Percentiles rank a stretch among this genome's conserved stretches.
Evolutionary conservation across 352 stramenopile species (phyloP).

Genomic region (Blastocystis hominis): DNA sequence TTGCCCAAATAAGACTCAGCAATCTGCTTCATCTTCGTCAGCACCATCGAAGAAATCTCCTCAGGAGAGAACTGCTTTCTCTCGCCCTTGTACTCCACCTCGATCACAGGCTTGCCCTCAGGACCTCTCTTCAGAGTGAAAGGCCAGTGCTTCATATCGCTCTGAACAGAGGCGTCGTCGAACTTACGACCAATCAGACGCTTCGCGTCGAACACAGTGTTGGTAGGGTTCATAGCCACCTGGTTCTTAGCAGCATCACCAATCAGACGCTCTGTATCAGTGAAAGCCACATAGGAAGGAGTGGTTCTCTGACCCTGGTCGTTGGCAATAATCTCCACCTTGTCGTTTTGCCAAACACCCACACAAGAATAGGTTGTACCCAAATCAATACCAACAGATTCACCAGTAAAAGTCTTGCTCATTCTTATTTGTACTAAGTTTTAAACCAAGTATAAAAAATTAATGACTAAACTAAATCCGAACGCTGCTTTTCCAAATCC

Average conservation of each 20-base stretch:
- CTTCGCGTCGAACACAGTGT: constrained; percentile 53
- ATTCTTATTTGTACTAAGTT: too few species aligned
- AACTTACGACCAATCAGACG: constrained; percentile 53
- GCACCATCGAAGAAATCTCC: constrained; percentile 30
- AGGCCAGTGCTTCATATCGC: constrained; percentile 51
- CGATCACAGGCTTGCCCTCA: not conserved
- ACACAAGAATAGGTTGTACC: constrained; percentile 91
- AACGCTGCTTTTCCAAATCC: not conserved
- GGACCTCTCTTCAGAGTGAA: not conserved
- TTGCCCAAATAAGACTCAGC: not conserved
- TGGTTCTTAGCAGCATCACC: constrained; percentile 82
- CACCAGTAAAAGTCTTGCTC: constrained; percentile 65
- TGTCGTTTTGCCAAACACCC: constrained; percentile 90
- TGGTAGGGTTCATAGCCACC: not conserved
- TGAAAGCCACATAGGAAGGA: constrained; percentile 87
- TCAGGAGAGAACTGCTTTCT: constrained; percentile 13
- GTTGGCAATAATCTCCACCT: constrained; percentile 84
- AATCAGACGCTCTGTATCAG: constrained; percentile 83
- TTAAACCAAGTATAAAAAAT: not conserved
- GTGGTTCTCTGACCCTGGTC: constrained; percentile 87
- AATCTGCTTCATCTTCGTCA: not conserved
- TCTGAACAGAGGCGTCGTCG: not conserved
- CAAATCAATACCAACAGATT: constrained; percentile 88
- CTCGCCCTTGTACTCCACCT: not conserved
- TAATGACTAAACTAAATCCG: not conserved